A percentile compares a stretch with the other conserved stretches of the same genome.
phyloP scores from a whole-genome alignment of 257 asterid species.

The Nicotiana sylvestris region DNA sequence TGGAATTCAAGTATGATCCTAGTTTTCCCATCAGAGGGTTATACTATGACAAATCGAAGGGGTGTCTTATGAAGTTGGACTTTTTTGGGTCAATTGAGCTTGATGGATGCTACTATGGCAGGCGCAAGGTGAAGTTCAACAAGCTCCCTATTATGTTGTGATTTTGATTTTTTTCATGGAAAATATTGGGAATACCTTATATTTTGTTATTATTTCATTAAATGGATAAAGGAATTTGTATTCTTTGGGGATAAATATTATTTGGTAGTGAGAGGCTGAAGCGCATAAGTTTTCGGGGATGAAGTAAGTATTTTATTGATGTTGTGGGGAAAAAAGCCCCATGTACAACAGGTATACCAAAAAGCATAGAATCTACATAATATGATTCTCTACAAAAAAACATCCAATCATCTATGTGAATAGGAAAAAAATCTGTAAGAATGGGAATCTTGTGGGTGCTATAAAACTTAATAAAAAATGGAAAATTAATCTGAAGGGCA shows the following conservation, averaged over 20 bases:
- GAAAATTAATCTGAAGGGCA: not conserved
- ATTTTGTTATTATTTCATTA: not conserved
- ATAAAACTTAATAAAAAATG: not conserved
- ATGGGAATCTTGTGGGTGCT: not conserved
- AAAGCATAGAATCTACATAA: too few species aligned
- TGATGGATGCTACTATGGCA: slow-evolving; percentile 92
- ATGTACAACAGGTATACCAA: not conserved
- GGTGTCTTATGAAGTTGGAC: slow-evolving; percentile 92
- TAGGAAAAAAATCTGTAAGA: not conserved
- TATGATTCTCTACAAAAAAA: too few species aligned
- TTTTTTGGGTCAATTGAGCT: slow-evolving; percentile 98
- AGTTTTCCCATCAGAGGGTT: slow-evolving; percentile 95
- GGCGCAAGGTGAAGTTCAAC: slow-evolving; percentile 59
- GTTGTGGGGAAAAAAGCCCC: not conserved
- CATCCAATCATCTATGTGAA: not conserved
- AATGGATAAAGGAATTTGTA: not conserved
- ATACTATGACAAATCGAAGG: slow-evolving; percentile 85
- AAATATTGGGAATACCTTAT: not conserved
- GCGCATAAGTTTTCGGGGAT: not conserved
- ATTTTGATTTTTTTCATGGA: not conserved
- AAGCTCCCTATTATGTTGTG: not conserved
- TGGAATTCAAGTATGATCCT: slow-evolving; percentile 70
- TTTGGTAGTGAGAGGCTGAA: not conserved
- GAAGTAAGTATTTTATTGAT: not conserved
- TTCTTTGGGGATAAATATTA: not conserved